Conservation (phyloP, 2,329 filamentous ascomycete species). For the Cercospora brassicicola region DNA sequence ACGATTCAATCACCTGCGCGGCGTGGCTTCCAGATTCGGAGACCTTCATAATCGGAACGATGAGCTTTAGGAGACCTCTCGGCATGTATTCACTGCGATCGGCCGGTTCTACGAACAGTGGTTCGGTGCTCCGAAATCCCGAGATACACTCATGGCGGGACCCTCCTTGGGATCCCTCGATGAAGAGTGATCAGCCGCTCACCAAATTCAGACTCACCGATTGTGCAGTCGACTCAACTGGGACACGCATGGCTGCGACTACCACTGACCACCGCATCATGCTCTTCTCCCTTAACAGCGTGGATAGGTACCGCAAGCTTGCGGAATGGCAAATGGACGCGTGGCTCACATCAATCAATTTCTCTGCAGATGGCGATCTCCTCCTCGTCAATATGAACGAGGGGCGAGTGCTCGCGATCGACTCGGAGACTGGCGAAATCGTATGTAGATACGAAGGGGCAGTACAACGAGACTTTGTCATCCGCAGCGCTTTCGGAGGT, state of each 20-base stretch:
- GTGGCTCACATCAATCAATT: constrained; percentile 73
- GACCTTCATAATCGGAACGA: constrained; percentile 75
- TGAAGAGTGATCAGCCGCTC: constrained; percentile 48
- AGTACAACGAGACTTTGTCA: constrained; percentile 72
- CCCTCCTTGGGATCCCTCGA: constrained; percentile 55
- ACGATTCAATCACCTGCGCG: constrained; percentile 83
- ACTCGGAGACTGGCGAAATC: constrained; percentile 70
- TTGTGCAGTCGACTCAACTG: constrained; percentile 77
- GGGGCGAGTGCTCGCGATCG: constrained; percentile 74
- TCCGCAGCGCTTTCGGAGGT: constrained; percentile 81
- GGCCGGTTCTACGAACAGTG: constrained; percentile 17
- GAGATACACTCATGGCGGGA: constrained; percentile 41
- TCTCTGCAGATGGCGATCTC: constrained; percentile 77
- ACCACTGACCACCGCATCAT: constrained; percentile 70
- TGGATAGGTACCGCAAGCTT: constrained; percentile 66
- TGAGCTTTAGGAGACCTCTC: constrained; percentile 67
- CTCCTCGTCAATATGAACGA: constrained; percentile 80
- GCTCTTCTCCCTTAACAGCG: constrained; percentile 69
- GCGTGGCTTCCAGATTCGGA: constrained; percentile 81
- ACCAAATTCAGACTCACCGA: constrained; percentile 77
- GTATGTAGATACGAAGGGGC: constrained; percentile 75
- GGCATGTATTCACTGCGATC: constrained; percentile 51
- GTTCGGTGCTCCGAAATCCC: constrained; percentile 30
- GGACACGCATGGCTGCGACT: constrained; percentile 75
- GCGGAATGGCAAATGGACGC: constrained; percentile 70